Base-by-base conservation (phyloP, 441 rosid species). In the Gossypium laxum region DNA sequence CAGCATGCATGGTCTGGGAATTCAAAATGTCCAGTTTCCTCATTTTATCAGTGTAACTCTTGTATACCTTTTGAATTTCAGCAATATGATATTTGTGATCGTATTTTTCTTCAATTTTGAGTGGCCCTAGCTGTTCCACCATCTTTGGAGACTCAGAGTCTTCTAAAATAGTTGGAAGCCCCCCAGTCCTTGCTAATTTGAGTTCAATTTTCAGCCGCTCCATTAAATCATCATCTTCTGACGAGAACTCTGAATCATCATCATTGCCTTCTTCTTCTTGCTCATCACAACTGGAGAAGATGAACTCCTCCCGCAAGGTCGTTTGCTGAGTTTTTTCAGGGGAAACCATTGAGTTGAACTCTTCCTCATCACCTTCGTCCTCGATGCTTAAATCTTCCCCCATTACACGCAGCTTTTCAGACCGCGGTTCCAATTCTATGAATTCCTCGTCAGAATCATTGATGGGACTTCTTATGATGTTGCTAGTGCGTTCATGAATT, bases 111-210 rank as follows among this genome's bases (percentile, higher is more conserved):
- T 82, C 86, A 10, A 88, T 77, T 79, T 84, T 85, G 61, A 86
- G 64, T 28, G 96, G 89, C 77, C 82, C 84, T 15, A 84, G 79
- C 22, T 85, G 82, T 47, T 77, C 76, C n/a, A 67, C 73, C 15
- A 82, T 67, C 69, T 67, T 79, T 0, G 85, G 82, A 38, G 89
- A 79, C 62, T 87, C 94, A 3, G 89, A 91, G 72, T 91, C 97
- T 75, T 88, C 89, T 6, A 77, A 72, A 75, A 92, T 90, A 0
- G 97, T 92, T 6, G 94, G 86, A 52, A 92, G 87, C 22, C 96
- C 97, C 3, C 94, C 96, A 0, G 87, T 87, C 75, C 91, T 86
- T 0, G 89, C 89, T 11, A 57, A 72, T 70, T 72, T 85, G 34
- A 92, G 65, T 14, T 88, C 91, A 82, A 79, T 67, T 78, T 81